Base-by-base conservation (phyloP, 768 basidiomycete species). In the Kwoniella shandongensis region DNA sequence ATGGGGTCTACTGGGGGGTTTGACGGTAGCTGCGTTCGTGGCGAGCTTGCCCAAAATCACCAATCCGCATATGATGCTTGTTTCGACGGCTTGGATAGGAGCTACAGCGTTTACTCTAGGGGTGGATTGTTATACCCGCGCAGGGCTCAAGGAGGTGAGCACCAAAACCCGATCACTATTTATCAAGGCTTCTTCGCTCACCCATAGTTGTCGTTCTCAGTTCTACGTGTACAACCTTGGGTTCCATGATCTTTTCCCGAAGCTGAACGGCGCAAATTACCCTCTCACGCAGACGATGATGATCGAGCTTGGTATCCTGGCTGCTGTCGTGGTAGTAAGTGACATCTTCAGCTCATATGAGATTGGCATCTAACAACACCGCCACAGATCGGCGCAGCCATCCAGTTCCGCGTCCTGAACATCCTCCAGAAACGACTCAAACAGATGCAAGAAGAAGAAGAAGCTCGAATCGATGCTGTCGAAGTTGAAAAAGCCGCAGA, bases 161-260 rank as follows among this genome's bases (percentile, higher is more conserved):
- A n/a, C n/a, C n/a, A n/a, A n/a, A n/a, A n/a, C n/a, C n/a, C n/a
- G n/a, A n/a, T 78, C 4, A 2, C 12, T 44, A 22, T 6, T 2
- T 17, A 8, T 23, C 25, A n/a, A 26, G 7, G 18, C 20, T 8
- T 35, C 32, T 11, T 15, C 17, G 6, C 8, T 13, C 23, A 17
- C 25, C 15, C 11, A 32, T 1, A 32, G 1, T n/a, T n/a, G 25
- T 32, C 7, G 22, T 17, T 27, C 29, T 1, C 62, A 94, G 89
- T 96, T 96, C 78, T 97, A 96, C 78, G 80, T 96, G 48, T 96
- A 88, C 86, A 98, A 96, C 74, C 80, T 98, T 49, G 94, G 94
- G 38, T 96, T 92, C 78, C 81, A 79, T 1, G 68, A 79, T 4
- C 78, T 97, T 26, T 97, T 92, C 76, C 85, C 88, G 10, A 88